phyloP scores from a whole-genome alignment of 1,139 yeast genomes.

The Schizosaccharomyces versatilis region DNA sequence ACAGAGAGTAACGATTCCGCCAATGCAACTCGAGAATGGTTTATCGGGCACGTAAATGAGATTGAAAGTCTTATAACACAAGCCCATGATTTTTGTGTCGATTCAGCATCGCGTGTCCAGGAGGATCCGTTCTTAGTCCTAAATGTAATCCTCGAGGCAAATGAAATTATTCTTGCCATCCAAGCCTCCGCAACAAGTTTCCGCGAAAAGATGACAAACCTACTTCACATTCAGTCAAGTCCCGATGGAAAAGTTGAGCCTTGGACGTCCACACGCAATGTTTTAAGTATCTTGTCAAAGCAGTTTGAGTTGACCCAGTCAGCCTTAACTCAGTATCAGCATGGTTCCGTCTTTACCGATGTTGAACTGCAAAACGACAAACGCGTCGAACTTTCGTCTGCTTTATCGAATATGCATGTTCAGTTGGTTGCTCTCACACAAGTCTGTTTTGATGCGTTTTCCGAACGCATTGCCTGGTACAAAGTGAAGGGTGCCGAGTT shows the following conservation, averaged over 20 bases:
- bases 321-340: not conserved
- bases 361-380: not conserved
- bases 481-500: not conserved
- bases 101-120: constrained; percentile 7
- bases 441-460: not conserved
- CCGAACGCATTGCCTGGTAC: constrained; percentile 1
- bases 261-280: constrained; percentile 18
- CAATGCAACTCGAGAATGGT: constrained; percentile 11
- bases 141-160: constrained; percentile 15
- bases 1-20: not conserved
- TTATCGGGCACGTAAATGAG: constrained; percentile 7
- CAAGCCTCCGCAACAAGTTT: constrained; percentile 16
- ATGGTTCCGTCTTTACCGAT: not conserved
- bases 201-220: constrained; percentile 4
- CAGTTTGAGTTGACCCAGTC: constrained; percentile 15
- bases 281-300: constrained; percentile 15
- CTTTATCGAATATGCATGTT: not conserved
- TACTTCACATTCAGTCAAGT: not conserved
- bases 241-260: constrained; percentile 11
- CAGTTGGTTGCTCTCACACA: not conserved
- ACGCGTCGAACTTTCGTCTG: not conserved
- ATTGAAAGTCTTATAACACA: constrained; percentile 12
- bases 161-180: constrained; percentile 16
- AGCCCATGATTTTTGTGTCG: constrained; percentile 8
- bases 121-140: constrained; percentile 5